Conservation (phyloP, 148 eudicot species). For the Vaccinium vitisidaea region DNA sequence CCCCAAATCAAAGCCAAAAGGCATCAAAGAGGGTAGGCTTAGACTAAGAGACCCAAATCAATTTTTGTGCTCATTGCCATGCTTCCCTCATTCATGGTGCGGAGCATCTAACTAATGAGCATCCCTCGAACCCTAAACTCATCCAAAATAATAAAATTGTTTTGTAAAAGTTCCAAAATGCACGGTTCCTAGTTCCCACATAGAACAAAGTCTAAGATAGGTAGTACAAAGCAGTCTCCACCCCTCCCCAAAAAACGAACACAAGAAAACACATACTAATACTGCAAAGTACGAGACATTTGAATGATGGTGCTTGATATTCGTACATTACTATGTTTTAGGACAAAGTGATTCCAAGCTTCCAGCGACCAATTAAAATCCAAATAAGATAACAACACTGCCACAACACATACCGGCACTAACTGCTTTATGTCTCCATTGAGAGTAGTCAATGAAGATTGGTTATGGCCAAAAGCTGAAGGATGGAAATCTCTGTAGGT, state of each 20-base stretch:
- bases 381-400: not conserved
- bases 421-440: conserved; percentile 47
- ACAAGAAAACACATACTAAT: not conserved
- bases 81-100: too few relatives aligned
- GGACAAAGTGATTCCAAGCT: not conserved
- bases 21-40: too few relatives aligned
- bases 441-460: conserved; percentile 37
- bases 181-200: not conserved
- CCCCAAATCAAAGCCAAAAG: too few relatives aligned
- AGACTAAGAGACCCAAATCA: too few relatives aligned
- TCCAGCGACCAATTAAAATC: conserved; percentile 1
- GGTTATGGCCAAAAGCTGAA: conserved; percentile 30
- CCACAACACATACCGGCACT: conserved; percentile 44
- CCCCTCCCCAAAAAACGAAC: not conserved
- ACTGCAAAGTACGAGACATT: not conserved
- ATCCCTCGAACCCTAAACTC: not conserved
- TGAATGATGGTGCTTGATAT: not conserved
- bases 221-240: not conserved
- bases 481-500: conserved; percentile 52
- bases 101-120: not conserved
- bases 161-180: not conserved
- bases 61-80: too few relatives aligned
- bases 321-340: not conserved
- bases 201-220: not conserved
- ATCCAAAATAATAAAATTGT: not conserved